Evolutionary conservation across 75 land plant genomes (phyloP), one percentile per base, ranked within the genome.

Genomic region (Selaginella moellendorffii): DNA sequence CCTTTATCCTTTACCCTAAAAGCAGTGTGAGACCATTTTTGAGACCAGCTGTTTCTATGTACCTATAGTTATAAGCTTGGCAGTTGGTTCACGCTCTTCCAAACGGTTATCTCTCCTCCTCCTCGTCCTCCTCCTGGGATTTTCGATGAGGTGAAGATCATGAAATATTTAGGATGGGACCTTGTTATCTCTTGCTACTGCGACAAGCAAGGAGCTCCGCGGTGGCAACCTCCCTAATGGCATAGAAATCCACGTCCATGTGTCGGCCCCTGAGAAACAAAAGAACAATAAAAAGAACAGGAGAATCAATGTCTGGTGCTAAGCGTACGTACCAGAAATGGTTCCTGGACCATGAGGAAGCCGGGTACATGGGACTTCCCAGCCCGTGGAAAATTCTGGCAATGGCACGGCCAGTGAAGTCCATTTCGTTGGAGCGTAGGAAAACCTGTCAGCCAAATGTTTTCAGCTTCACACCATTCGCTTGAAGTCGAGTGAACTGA

Each of bases 311-410:
- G 5, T 36, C 14, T 5, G 5, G 14, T 36, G 14, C 10, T 36
- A 36, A 36, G 46, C 14, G 53, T 23, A 2, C 31, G 51, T 82
- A 93, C 99, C 99, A 95, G 69, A 86, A 95, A 74, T 89, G 99
- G 62, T 81, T 77, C 69, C 70, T 88, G 5, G 88, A 85, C 99
- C 99, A 95, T 36, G 66, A 62, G 46, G 82, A 30, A 66, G 87
- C 74, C 27, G 97, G 99, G 74, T 74, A 95, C 52, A 90, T 87
- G 30, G 99, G 99, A 68, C 99, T 95, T 53, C 83, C 66, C 12
- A 95, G 63, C 27, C 97, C 96, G 71, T 95, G 91, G 83, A 95
- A 74, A 28, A 95, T 82, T 56, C 99, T 80, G 65, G 99, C 99
- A 56, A 95, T 77, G n/a, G 99, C 87, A 70, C 99, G 79, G 27